Conservation (phyloP, 2,329 filamentous ascomycete species). For the Phoma sp. region DNA sequence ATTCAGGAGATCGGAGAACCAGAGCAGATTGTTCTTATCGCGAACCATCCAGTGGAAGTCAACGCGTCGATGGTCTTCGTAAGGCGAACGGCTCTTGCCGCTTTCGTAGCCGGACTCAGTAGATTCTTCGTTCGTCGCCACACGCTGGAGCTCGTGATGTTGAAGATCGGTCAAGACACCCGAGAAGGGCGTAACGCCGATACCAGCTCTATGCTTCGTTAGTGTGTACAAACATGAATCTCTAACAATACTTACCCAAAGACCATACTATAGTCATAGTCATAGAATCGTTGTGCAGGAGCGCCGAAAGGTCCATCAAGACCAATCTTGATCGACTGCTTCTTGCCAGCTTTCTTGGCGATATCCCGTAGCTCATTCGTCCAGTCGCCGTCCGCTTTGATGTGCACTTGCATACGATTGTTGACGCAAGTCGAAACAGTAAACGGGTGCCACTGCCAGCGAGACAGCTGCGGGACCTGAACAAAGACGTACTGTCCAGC, state of each 20-base stretch:
- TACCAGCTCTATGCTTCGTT: slow-evolving; percentile 53
- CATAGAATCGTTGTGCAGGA: slow-evolving; percentile 64
- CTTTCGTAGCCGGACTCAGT: slow-evolving; percentile 14
- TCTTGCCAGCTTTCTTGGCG: slow-evolving; percentile 44
- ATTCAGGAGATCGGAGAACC: slow-evolving; percentile 65
- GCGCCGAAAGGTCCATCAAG: slow-evolving; percentile 66
- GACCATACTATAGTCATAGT: slow-evolving; percentile 63
- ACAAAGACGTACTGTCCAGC: slow-evolving; percentile 66
- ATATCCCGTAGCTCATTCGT: slow-evolving; percentile 56
- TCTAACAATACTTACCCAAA: slow-evolving; percentile 46
- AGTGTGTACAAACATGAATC: background rate
- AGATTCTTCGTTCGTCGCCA: slow-evolving; percentile 22
- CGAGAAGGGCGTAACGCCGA: slow-evolving; percentile 65
- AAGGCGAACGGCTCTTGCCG: slow-evolving; percentile 26
- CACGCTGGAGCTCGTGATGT: slow-evolving; percentile 49
- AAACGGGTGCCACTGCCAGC: slow-evolving; percentile 67
- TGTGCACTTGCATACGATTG: slow-evolving; percentile 61
- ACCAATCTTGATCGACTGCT: slow-evolving; percentile 56
- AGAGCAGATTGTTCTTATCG: slow-evolving; percentile 62
- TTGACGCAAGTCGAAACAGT: slow-evolving; percentile 63
- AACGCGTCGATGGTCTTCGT: slow-evolving; percentile 56
- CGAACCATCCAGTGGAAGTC: slow-evolving; percentile 69
- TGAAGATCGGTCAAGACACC: slow-evolving; percentile 64
- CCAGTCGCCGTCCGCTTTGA: slow-evolving; percentile 66
- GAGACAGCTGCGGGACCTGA: slow-evolving; percentile 60